These are phyloP conservation scores for Pugionium cornutum DNA, from an alignment of 345 rosid genomes.

Conservation along the genomic window DNA sequence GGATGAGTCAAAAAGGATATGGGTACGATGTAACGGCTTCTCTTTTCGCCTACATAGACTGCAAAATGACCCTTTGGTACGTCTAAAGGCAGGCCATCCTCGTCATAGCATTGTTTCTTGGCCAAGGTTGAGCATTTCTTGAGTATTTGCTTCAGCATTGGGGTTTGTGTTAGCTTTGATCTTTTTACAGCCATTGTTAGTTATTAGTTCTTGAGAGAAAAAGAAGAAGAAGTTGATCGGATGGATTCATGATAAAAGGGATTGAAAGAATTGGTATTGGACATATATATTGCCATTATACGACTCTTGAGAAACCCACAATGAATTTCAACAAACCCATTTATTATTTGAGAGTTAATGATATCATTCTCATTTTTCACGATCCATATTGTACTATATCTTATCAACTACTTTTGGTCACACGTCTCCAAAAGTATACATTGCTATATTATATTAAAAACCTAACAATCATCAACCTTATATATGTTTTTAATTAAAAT, in stretches of 20 bases:
- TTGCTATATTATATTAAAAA: no score
- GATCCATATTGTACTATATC: no score
- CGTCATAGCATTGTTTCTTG: constrained; percentile 54
- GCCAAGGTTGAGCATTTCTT: constrained; percentile 79
- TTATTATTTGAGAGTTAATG: no score
- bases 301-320: no score
- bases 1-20: constrained; percentile 80
- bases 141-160: constrained; percentile 68
- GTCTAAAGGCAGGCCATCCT: constrained; percentile 63
- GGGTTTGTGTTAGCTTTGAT: constrained; percentile 48
- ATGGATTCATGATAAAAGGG: constrained; percentile 29
- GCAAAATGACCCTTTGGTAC: constrained; percentile 98
- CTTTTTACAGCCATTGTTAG: constrained; percentile 57
- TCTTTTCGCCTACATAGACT: constrained; percentile 81
- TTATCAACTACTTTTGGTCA: no score
- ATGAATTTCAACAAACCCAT: no score
- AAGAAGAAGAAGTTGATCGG: constrained; percentile 7
- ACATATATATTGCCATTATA: no score
- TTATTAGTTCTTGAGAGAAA: constrained; percentile 8
- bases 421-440: no score
- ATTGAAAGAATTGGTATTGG: constrained; percentile 8
- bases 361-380: no score
- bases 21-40: constrained; percentile 88
- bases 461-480: no score
- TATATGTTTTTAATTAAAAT: no score